Evolutionary conservation across 306 rosid genomes (phyloP).

Genomic region (Lathyrus oleraceus): DNA sequence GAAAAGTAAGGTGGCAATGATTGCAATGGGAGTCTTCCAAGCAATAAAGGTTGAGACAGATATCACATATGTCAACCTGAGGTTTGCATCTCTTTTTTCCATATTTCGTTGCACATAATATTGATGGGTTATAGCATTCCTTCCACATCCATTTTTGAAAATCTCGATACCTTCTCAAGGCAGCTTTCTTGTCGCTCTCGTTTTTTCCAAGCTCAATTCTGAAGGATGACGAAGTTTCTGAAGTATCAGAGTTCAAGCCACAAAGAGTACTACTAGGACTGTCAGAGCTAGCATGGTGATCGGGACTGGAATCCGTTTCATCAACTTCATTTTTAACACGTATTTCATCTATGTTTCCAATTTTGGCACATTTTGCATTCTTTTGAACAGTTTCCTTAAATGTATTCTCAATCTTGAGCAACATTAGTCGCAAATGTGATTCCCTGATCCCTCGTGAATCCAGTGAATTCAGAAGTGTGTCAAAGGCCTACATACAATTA

Average conservation of each 20-base stretch:
- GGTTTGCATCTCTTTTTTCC: constrained; percentile 70
- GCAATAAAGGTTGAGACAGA: constrained; percentile 62
- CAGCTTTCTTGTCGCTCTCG: constrained; percentile 75
- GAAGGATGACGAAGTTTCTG: constrained; percentile 74
- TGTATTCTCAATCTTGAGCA: constrained; percentile 78
- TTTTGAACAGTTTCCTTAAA: constrained; percentile 72
- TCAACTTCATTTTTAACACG: constrained; percentile 61
- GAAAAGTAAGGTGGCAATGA: constrained; percentile 70
- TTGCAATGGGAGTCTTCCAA: constrained; percentile 77
- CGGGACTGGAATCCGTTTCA: constrained; percentile 62
- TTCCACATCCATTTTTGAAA: constrained; percentile 90
- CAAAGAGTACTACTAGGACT: constrained; percentile 80
- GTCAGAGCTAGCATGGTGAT: constrained; percentile 55
- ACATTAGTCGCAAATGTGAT: constrained; percentile 84
- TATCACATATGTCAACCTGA: constrained; percentile 66
- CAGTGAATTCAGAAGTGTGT: constrained; percentile 65
- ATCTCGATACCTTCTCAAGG: constrained; percentile 82
- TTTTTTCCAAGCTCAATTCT: constrained; percentile 83
- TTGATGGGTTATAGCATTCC: constrained; percentile 65
- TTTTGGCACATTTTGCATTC: constrained; percentile 46
- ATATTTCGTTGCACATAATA: constrained; percentile 61
- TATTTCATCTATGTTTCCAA: constrained; percentile 37
- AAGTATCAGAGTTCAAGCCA: constrained; percentile 62
- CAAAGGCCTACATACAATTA: constrained; percentile 67
- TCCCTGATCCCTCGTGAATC: constrained; percentile 95